Conservation (phyloP, 345 rosid species). For the Nephelium lappaceum region DNA sequence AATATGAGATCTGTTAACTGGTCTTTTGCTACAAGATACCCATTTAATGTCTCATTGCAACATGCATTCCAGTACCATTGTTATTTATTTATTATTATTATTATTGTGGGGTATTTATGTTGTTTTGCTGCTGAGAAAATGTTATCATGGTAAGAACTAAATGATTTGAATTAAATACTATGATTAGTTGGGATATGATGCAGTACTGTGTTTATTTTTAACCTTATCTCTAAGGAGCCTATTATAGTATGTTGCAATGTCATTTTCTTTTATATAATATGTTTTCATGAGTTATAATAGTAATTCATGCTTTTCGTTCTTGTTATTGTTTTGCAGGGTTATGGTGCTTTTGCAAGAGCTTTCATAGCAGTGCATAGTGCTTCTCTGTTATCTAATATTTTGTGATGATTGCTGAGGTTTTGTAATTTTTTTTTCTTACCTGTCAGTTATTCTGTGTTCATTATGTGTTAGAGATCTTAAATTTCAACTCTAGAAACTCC, state of each 20-base stretch:
- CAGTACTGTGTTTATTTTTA: neutral
- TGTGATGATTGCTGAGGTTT: constrained; percentile 9
- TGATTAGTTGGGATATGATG: constrained; percentile 2
- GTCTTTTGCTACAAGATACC: neutral
- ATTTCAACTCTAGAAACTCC: neutral
- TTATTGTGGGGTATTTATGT: neutral
- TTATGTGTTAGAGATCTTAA: constrained; percentile 17
- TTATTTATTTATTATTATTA: neutral
- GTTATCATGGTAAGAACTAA: neutral
- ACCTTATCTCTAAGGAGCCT: neutral
- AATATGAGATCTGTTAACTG: constrained; percentile 32
- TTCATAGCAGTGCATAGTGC: constrained; percentile 10
- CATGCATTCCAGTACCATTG: neutral
- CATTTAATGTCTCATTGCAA: constrained; percentile 3
- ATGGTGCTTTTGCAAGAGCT: constrained; percentile 21
- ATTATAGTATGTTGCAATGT: neutral
- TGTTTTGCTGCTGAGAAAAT: constrained; percentile 24
- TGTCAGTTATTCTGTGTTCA: neutral
- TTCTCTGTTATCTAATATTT: neutral
- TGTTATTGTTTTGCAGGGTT: constrained; percentile 40
- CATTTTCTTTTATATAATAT: constrained; percentile 22
- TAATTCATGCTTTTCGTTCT: constrained; percentile 21
- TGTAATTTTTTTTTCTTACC: constrained; percentile 5
- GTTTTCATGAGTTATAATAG: constrained; percentile 13
- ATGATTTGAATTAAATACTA: neutral